These are phyloP conservation scores for Candida frijolesensis DNA, from an alignment of 1,139 yeast species.

Conservation along the genomic window DNA sequence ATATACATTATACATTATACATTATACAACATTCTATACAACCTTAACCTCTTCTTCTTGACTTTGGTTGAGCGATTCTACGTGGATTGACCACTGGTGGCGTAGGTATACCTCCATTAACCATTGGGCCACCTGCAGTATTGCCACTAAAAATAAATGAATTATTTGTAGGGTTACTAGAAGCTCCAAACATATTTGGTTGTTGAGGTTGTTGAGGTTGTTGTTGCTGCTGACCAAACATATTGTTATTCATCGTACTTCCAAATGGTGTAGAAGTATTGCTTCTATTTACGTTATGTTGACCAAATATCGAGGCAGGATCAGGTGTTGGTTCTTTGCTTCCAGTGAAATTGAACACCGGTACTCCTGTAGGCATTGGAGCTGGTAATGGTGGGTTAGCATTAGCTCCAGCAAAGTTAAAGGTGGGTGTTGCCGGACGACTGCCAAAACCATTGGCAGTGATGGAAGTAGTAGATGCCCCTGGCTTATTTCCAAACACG, in stretches of 20 bases:
- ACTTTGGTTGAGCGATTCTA: conserved; percentile 32
- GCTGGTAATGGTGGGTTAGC: conserved; percentile 4
- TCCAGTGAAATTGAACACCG: conserved; percentile 23
- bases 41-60: conserved; percentile 24
- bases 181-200: conserved; percentile 10
- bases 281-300: conserved; percentile 10
- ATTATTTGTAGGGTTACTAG: background rate
- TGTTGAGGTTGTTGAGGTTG: conserved; percentile 7
- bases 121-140: conserved; percentile 5
- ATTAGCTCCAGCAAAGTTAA: conserved; percentile 8
- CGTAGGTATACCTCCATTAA: conserved; percentile 5
- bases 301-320: conserved; percentile 27
- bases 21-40: background rate
- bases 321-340: conserved; percentile 29
- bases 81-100: conserved; percentile 23
- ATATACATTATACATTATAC: background rate
- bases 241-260: background rate
- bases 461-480: background rate
- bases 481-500: conserved; percentile 2
- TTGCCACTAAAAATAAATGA: conserved; percentile 4
- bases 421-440: conserved; percentile 13
- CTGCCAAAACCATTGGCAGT: conserved; percentile 8
- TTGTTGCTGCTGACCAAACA: conserved; percentile 10
- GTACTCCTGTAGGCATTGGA: conserved; percentile 7
- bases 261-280: conserved; percentile 14